Percentiles rank a stretch among this genome's conserved stretches.
These are phyloP conservation scores for Naganishia antarctica DNA, from an alignment of 768 basidiomycete genomes.

Conservation along the genomic window DNA sequence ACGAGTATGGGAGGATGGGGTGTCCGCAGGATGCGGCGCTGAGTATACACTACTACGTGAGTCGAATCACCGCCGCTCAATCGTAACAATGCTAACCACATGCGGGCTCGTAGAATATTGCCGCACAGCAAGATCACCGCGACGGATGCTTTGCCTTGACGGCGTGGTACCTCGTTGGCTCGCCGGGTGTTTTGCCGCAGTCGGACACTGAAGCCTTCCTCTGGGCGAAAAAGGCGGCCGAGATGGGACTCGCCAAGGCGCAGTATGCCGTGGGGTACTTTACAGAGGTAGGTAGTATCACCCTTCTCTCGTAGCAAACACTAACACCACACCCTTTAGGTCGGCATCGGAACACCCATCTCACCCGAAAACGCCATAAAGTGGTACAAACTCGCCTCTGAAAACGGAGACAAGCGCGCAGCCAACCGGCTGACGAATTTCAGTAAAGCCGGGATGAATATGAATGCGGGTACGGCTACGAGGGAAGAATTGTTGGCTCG, in stretches of 20 bases:
- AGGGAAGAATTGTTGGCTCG: slow-evolving; percentile 19
- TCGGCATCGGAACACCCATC: slow-evolving; percentile 56
- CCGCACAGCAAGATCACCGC: slow-evolving; percentile 91
- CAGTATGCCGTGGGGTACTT: slow-evolving; percentile 99
- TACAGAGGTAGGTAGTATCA: slow-evolving; percentile 58
- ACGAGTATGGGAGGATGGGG: slow-evolving; percentile 98
- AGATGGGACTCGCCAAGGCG: slow-evolving; percentile 84
- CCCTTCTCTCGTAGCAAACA: too few species aligned
- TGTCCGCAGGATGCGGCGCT: slow-evolving; percentile 95
- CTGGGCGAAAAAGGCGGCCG: slow-evolving; percentile 95
- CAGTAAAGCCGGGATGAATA: slow-evolving; percentile 21
- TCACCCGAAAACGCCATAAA: slow-evolving; percentile 54
- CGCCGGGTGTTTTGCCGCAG: slow-evolving; percentile 92
- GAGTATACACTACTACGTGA: slow-evolving; percentile 96
- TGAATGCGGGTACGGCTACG: slow-evolving; percentile 3
- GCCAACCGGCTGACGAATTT: slow-evolving; percentile 62
- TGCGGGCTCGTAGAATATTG: slow-evolving; percentile 79
- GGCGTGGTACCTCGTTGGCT: slow-evolving; percentile 98
- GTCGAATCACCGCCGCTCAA: slow-evolving; percentile 38
- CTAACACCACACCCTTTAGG: slow-evolving; percentile 50
- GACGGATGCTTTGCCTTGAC: slow-evolving; percentile 98
- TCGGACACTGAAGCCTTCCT: slow-evolving; percentile 97
- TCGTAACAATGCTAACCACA: too few species aligned
- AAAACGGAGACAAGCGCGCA: slow-evolving; percentile 89
- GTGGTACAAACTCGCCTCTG: slow-evolving; percentile 87